Evolutionary conservation across 176 grass and related monocot species (phyloP), one percentile per base, ranked within the genome.

Genomic region (Triticum monococcum): DNA sequence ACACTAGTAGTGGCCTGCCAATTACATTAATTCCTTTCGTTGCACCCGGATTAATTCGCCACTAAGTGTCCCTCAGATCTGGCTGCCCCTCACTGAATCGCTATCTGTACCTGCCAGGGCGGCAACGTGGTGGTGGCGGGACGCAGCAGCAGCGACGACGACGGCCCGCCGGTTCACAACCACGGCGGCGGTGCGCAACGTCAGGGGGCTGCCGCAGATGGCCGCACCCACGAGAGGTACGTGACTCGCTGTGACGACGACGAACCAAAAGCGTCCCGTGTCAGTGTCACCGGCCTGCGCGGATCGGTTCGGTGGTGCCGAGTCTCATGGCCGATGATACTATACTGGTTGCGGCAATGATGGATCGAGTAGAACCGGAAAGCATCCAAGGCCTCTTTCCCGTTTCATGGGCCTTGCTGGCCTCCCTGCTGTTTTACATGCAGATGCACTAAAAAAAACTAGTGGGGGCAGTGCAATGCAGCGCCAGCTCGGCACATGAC

Each of bases 371-470:
- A 12, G 40, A 74, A 28, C 18, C 54, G 69, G 85, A 84, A 91
- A 88, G 81, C 81, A 91, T 91, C 89, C 89, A 77, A 88, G 30
- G 89, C 68, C 69, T 17, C 18, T 83, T 84, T 88, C 33, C 57
- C 66, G 46, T 76, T 68, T 68, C n/a, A 36, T 60, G 67, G 75
- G 75, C 14, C 6, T 30, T 78, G 62, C 2, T 60, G 68, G 36
- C 35, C 10, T 74, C 16, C 40, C 78, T 62, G 68, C 77, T 69
- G 83, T 88, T 91, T 61, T 66, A 82, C 69, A 74, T 46, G 70
- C 70, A 36, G 35, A 32, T 32, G 31, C n/a, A n/a, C n/a, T n/a
- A n/a, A n/a, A n/a, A n/a, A n/a, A n/a, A 5, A 41, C 9, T 16
- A 52, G 48, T 52, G 48, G 48, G 48, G 14, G 48, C 48, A 52